Percentiles rank a stretch among this genome's conserved stretches.
Conservation (phyloP, 495 filamentous ascomycete species). For the Xylaria sp. region DNA sequence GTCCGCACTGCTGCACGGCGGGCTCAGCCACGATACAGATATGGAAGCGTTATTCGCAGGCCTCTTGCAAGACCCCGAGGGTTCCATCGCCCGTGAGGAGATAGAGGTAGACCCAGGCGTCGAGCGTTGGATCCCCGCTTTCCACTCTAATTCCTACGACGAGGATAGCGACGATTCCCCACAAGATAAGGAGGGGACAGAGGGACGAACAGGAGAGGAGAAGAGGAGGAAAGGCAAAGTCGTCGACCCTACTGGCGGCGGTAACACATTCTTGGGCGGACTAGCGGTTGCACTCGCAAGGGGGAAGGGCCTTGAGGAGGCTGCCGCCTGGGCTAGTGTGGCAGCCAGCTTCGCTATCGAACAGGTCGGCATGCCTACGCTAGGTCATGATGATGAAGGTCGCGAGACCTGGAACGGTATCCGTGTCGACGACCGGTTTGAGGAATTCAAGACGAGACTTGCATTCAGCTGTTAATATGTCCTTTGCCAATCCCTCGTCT, state of each 20-base stretch:
- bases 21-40: slow-evolving; percentile 57
- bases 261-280: slow-evolving; percentile 90
- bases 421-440: slow-evolving; percentile 60
- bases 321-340: slow-evolving; percentile 79
- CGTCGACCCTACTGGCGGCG: slow-evolving; percentile 93
- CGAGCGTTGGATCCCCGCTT: slow-evolving; percentile 65
- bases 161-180: slow-evolving; percentile 37
- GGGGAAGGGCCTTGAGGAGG: slow-evolving; percentile 67
- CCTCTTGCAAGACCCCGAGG: slow-evolving; percentile 55
- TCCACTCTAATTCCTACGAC: slow-evolving; percentile 40
- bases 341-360: slow-evolving; percentile 94
- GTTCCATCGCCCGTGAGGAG: slow-evolving; percentile 63
- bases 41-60: slow-evolving; percentile 61
- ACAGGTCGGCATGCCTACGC: slow-evolving; percentile 81
- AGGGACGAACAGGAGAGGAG: slow-evolving; percentile 54
- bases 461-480: slow-evolving; percentile 30
- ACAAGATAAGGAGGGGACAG: slow-evolving; percentile 20
- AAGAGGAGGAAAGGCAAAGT: slow-evolving; percentile 53
- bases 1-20: slow-evolving; percentile 47
- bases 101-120: slow-evolving; percentile 63
- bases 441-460: slow-evolving; percentile 53
- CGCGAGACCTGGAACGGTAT: slow-evolving; percentile 81
- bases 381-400: slow-evolving; percentile 59
- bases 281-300: slow-evolving; percentile 77
- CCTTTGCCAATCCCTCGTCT: neutral